A percentile compares a stretch with the other conserved stretches of the same genome.
These are phyloP conservation scores for Populus alba DNA, from an alignment of 345 rosid species.

Conservation along the genomic window DNA sequence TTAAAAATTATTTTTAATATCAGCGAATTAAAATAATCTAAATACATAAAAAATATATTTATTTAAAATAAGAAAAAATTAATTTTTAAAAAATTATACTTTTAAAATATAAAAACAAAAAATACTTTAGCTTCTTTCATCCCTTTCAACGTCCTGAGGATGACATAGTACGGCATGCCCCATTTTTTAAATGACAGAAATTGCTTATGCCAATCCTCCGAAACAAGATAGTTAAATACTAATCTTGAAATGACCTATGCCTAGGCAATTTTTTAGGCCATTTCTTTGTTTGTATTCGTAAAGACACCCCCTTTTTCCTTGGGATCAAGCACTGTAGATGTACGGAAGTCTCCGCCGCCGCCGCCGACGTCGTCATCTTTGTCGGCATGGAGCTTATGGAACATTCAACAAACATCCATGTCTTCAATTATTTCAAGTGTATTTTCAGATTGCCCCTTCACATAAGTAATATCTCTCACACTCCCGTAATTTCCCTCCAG, in stretches of 20 bases:
- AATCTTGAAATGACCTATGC: neutral
- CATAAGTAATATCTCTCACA: constrained; percentile 61
- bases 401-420: constrained; percentile 51
- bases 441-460: constrained; percentile 62
- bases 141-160: no score
- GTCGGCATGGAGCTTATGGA: neutral
- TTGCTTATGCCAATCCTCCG: neutral
- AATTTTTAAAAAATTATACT: no score
- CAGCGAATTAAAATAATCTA: no score
- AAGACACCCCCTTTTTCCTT: neutral
- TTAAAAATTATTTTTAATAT: no score
- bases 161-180: no score
- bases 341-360: neutral
- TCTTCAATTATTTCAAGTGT: constrained; percentile 77
- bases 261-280: neutral
- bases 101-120: no score
- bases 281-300: neutral
- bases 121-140: rapidly evolving
- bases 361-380: no score
- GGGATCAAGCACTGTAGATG: neutral
- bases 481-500: constrained; percentile 48
- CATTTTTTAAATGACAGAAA: no score
- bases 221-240: neutral
- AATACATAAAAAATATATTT: no score
- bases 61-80: no score